Evolutionary conservation across 1,284 basidiomycete species (phyloP).

Genomic region (Neolentinus lepideus): DNA sequence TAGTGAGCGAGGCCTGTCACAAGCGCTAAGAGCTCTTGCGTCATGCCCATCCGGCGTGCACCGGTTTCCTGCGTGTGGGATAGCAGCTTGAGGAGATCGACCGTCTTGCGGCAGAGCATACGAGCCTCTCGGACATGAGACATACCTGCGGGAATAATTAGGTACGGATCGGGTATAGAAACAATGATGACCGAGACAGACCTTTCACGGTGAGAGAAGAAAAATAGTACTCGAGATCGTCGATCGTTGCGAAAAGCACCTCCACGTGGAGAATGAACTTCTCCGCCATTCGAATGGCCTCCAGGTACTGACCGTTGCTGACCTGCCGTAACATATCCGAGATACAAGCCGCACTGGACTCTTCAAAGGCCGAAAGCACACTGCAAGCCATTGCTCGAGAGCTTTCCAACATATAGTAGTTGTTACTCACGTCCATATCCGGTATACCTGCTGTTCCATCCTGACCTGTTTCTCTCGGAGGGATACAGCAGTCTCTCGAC

Average conservation of each 20-base stretch:
- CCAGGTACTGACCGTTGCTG: constrained; percentile 92
- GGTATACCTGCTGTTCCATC: constrained; percentile 98
- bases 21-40: constrained; percentile 94
- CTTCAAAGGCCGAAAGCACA: constrained; percentile 95
- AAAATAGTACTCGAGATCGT: constrained; percentile 92
- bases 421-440: constrained; percentile 85
- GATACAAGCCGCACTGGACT: constrained; percentile 98
- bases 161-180: neutral
- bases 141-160: constrained; percentile 60
- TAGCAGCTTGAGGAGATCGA: constrained; percentile 95
- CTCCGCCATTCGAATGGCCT: constrained; percentile 97
- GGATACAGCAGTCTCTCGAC: constrained; percentile 72
- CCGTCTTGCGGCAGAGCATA: constrained; percentile 98
- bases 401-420: neutral
- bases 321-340: constrained; percentile 98
- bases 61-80: constrained; percentile 96
- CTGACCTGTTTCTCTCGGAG: constrained; percentile 87
- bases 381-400: constrained; percentile 26
- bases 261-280: constrained; percentile 99
- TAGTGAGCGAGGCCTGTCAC: constrained; percentile 98
- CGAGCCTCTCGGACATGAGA: constrained; percentile 97
- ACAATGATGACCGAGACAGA: constrained; percentile 26
- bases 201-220: constrained; percentile 79
- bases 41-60: constrained; percentile 88
- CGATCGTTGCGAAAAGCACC: constrained; percentile 94